Conservation (phyloP, 2,329 filamentous ascomycete genomes). For the Cadophora sp. region DNA sequence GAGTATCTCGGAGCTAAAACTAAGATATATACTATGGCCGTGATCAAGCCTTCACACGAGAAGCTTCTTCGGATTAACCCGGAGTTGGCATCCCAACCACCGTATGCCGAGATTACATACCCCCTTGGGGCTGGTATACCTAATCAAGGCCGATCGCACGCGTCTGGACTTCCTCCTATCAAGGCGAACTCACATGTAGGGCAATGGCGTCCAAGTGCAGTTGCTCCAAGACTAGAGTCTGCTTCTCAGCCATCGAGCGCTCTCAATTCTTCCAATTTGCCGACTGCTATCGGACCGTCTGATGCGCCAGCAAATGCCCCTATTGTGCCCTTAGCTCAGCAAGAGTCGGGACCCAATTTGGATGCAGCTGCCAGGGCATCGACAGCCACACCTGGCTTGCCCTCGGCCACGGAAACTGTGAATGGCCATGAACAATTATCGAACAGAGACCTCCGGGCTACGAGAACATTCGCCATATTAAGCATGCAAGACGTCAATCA, state of each 20-base stretch:
- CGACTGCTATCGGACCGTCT: background rate
- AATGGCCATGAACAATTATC: conserved; percentile 18
- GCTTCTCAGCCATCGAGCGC: background rate
- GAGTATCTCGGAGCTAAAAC: conserved; percentile 71
- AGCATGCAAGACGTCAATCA: conserved; percentile 70
- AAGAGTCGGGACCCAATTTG: background rate
- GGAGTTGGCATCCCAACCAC: conserved; percentile 51
- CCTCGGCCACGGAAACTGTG: background rate
- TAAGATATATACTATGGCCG: conserved; percentile 75
- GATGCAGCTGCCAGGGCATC: background rate
- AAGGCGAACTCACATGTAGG: conserved; percentile 18
- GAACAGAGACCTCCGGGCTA: conserved; percentile 48
- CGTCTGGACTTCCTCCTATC: background rate
- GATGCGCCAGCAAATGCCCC: background rate
- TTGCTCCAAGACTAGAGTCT: background rate
- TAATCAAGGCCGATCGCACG: background rate
- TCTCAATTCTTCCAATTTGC: background rate
- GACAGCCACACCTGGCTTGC: background rate
- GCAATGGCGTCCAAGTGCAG: conserved; percentile 14
- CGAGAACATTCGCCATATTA: conserved; percentile 80
- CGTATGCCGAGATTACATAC: conserved; percentile 63
- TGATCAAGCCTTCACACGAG: conserved; percentile 61
- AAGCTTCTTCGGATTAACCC: conserved; percentile 31
- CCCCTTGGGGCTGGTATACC: conserved; percentile 51
- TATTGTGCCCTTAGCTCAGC: background rate